Conservation (phyloP, 805 yeast genomes). For the Blastobotrys terrestris region DNA sequence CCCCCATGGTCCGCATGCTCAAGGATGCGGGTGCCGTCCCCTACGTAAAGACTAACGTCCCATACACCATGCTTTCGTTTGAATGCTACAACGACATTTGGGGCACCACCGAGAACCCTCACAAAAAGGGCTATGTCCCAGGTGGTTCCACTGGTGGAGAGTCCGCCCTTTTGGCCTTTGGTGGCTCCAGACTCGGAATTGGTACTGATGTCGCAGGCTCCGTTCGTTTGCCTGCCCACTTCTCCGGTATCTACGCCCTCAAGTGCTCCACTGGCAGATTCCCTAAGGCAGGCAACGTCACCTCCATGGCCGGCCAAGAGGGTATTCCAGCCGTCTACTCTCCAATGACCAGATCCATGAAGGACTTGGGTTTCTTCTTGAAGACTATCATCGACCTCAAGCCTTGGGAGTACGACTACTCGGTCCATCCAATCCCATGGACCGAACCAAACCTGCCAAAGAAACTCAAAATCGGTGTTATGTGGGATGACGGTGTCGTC, state of each 20-base stretch:
- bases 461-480: conserved; percentile 42
- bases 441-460: conserved; percentile 34
- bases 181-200: conserved; percentile 46
- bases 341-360: conserved; percentile 40
- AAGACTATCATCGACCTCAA: conserved; percentile 40
- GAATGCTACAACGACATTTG: conserved; percentile 50
- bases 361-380: conserved; percentile 46
- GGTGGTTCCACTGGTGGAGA: conserved; percentile 56
- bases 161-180: conserved; percentile 41
- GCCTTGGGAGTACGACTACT: conserved; percentile 53
- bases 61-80: conserved; percentile 50
- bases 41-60: conserved; percentile 50
- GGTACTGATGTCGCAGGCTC: conserved; percentile 56
- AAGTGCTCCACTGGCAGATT: conserved; percentile 46
- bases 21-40: conserved; percentile 51
- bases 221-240: conserved; percentile 50
- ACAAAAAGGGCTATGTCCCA: conserved; percentile 39
- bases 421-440: conserved; percentile 47
- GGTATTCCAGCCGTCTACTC: conserved; percentile 42
- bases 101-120: conserved; percentile 47
- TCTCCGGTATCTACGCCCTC: conserved; percentile 45
- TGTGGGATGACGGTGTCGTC: conserved; percentile 43
- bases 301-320: conserved; percentile 43
- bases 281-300: conserved; percentile 37
- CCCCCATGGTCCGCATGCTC: conserved; percentile 38